phyloP scores from a whole-genome alignment of 2,329 filamentous ascomycete genomes.

The Calonectria multiphialidica region DNA sequence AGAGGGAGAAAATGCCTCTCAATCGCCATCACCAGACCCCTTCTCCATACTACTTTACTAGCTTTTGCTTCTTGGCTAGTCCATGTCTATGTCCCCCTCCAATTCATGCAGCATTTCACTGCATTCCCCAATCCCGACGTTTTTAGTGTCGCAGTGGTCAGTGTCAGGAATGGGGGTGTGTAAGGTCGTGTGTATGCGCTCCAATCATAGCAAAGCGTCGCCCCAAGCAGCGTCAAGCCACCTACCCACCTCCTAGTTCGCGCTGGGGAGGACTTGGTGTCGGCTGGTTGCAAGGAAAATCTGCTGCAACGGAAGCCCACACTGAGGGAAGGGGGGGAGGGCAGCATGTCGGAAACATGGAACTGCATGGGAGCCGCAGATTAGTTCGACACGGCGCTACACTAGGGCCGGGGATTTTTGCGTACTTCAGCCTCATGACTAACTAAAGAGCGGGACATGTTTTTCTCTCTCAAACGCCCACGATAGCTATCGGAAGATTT shows the following conservation, averaged over 20 bases:
- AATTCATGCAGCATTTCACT: neutral
- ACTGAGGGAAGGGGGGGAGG: too few species aligned
- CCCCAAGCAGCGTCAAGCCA: neutral
- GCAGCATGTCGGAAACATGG: neutral
- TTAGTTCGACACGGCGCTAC: neutral
- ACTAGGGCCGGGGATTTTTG: neutral
- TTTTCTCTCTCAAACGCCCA: neutral
- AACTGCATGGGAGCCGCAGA: conserved; percentile 2
- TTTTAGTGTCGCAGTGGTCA: neutral
- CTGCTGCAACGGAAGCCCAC: neutral
- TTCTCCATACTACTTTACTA: neutral
- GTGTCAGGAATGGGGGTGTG: neutral
- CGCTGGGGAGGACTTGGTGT: neutral
- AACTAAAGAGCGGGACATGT: neutral
- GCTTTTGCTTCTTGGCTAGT: neutral
- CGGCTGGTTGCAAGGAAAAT: neutral
- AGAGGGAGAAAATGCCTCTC: neutral
- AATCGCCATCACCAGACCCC: neutral
- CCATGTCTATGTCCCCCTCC: neutral
- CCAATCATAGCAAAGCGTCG: conserved; percentile 9
- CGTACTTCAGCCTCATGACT: neutral
- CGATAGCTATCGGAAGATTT: neutral
- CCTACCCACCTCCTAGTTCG: neutral
- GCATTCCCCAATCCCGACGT: neutral
- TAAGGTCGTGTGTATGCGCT: neutral